A percentile compares a stretch with the other conserved stretches of the same genome.
phyloP scores from a whole-genome alignment of 441 rosid species.

The Adansonia madagascariensis region DNA sequence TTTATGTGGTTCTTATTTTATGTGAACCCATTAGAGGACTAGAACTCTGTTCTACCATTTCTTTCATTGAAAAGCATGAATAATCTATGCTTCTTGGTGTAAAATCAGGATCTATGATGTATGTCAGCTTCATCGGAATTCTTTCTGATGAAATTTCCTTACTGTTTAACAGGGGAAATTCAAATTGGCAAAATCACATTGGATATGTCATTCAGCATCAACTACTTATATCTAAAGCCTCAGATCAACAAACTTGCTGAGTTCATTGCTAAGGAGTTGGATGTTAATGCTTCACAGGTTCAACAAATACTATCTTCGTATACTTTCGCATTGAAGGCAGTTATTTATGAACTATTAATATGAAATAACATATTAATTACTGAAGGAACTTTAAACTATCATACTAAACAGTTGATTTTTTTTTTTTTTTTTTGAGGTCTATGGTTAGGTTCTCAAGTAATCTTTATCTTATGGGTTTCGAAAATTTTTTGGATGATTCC shows the following conservation, averaged over 20 bases:
- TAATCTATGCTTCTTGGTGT: background rate
- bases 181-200: conserved; percentile 65
- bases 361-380: background rate
- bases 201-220: conserved; percentile 57
- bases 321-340: conserved; percentile 15
- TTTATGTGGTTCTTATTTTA: background rate
- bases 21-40: background rate
- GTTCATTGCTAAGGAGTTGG: conserved; percentile 59
- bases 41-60: conserved; percentile 1
- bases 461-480: background rate
- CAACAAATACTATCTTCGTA: conserved; percentile 26
- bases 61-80: background rate
- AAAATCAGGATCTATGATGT: background rate
- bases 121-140: background rate
- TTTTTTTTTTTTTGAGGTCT: too few species aligned
- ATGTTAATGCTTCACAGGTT: conserved; percentile 65
- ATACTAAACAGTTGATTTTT: background rate
- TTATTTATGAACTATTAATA: background rate
- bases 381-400: conserved; percentile 4
- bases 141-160: conserved; percentile 20
- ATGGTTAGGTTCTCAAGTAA: background rate
- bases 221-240: conserved; percentile 57
- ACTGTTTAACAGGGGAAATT: conserved; percentile 41
- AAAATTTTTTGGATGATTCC: conserved; percentile 32
- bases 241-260: conserved; percentile 50